Conservation (phyloP, 2,329 filamentous ascomycete species). For the Gaeumannomyces sp. region DNA sequence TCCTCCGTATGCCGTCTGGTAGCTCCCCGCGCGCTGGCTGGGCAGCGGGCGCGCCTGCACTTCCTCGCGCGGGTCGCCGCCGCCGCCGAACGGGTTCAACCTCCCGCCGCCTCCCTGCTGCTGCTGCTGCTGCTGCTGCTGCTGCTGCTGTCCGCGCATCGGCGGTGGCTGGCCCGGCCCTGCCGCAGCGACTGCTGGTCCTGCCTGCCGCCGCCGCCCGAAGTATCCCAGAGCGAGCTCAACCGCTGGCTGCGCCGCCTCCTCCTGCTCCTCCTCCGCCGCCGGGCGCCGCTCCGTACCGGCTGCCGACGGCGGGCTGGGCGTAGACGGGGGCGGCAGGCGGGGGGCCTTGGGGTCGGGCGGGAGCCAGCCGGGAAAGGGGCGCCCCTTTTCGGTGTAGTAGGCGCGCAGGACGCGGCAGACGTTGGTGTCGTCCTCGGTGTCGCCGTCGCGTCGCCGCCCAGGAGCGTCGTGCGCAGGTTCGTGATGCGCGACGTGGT, state of each 20-base stretch:
- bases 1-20: conserved; percentile 47
- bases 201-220: conserved; percentile 26
- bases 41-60: conserved; percentile 55
- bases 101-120: conserved; percentile 18
- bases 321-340: conserved; percentile 48
- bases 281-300: conserved; percentile 35
- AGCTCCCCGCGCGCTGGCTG: conserved; percentile 68
- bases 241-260: conserved; percentile 29
- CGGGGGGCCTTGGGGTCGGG: conserved; percentile 75
- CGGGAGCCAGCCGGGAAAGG: conserved; percentile 81
- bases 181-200: conserved; percentile 40
- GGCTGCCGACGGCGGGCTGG: conserved; percentile 42
- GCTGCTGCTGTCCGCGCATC: conserved; percentile 21
- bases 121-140: conserved; percentile 20
- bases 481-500: conserved; percentile 60
- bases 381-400: conserved; percentile 80
- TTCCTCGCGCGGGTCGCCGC: conserved; percentile 27
- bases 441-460: conserved; percentile 62
- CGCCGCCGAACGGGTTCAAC: conserved; percentile 9
- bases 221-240: conserved; percentile 54
- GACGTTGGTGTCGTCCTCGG: conserved; percentile 88
- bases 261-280: conserved; percentile 7
- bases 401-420: conserved; percentile 88
- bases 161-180: conserved; percentile 31
- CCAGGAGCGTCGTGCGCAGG: conserved; percentile 63